phyloP scores from a whole-genome alignment of 768 basidiomycete species.

The Boletus fagicola region DNA sequence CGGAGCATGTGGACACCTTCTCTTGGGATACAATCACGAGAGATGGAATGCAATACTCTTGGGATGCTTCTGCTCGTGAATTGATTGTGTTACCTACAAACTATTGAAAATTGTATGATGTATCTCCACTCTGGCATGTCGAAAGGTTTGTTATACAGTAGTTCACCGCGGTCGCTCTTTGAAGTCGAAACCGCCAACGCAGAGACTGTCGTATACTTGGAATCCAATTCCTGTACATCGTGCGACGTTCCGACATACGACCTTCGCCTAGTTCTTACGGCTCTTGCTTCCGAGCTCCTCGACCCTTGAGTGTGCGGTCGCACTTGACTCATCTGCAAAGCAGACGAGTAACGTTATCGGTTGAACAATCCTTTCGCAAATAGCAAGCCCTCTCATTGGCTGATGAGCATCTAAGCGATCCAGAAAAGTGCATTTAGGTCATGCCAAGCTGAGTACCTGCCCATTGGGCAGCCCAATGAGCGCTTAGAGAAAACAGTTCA shows the following conservation, averaged over 20 bases:
- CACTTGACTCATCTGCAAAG: no score
- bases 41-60: slow-evolving; percentile 4
- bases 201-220: not conserved
- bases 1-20: slow-evolving; percentile 2
- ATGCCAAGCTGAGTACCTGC: no score
- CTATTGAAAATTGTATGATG: not conserved
- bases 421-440: no score
- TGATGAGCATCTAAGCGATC: no score
- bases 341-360: no score
- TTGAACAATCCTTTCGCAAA: no score
- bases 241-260: not conserved
- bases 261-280: not conserved
- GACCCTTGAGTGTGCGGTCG: no score
- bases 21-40: slow-evolving; percentile 6
- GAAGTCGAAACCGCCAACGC: not conserved
- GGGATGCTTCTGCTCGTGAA: not conserved
- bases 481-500: no score
- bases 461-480: no score
- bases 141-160: not conserved
- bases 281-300: not conserved
- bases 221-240: not conserved
- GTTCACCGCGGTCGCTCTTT: not conserved
- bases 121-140: not conserved
- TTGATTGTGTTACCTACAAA: not conserved
- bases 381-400: no score